A percentile compares a stretch with the other conserved stretches of the same genome.
Evolutionary conservation across 169 alveolate species (phyloP).

Genomic region (Cryptosporidium ubiquitum): DNA sequence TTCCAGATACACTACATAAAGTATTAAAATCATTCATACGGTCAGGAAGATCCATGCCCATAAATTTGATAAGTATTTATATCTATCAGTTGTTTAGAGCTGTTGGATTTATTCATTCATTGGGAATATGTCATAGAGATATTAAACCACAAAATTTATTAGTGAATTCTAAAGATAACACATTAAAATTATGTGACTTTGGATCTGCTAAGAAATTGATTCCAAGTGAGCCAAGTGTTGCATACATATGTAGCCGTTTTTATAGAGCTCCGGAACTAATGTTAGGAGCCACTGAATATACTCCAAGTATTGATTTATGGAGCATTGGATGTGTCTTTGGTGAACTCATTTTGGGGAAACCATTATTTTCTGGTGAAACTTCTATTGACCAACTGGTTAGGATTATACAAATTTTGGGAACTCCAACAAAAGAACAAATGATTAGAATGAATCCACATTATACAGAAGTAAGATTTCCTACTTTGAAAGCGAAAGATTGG

Average conservation of each 20-base stretch:
- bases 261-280: slow-evolving; percentile 99
- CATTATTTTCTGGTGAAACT: slow-evolving; percentile 96
- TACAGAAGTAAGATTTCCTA: slow-evolving; percentile 91
- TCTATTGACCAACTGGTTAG: slow-evolving; percentile 95
- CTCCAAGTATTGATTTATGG: slow-evolving; percentile 98
- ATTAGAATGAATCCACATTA: slow-evolving; percentile 94
- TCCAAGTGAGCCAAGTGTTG: slow-evolving; percentile 93
- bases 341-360: slow-evolving; percentile 94
- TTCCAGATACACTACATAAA: slow-evolving; percentile 95
- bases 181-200: slow-evolving; percentile 95
- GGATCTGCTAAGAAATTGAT: slow-evolving; percentile 96
- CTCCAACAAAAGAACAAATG: slow-evolving; percentile 93
- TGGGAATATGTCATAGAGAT: slow-evolving; percentile 97
- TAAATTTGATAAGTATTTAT: slow-evolving; percentile 91
- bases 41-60: slow-evolving; percentile 90
- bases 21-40: slow-evolving; percentile 91
- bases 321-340: slow-evolving; percentile 96
- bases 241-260: slow-evolving; percentile 96
- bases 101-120: slow-evolving; percentile 93
- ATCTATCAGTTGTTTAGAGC: slow-evolving; percentile 95
- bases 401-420: slow-evolving; percentile 91
- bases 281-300: slow-evolving; percentile 97
- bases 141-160: slow-evolving; percentile 98
- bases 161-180: slow-evolving; percentile 92
- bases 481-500: slow-evolving; percentile 87